Conservation (phyloP, 208 protist species). For the Trypanosomatidae sp. region DNA sequence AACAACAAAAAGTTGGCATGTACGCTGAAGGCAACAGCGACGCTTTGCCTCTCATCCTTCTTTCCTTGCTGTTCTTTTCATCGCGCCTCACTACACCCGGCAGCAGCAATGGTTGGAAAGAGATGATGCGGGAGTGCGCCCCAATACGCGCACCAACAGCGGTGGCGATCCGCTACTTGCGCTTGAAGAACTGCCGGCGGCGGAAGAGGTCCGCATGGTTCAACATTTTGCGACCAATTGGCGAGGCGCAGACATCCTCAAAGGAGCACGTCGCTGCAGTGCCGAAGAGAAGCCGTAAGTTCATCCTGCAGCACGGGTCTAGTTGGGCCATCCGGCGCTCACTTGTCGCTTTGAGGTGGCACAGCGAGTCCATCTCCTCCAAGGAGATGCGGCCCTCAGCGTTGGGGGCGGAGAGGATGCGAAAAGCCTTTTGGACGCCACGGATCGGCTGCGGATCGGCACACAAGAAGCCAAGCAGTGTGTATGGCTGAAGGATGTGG, state of each 20-base stretch:
- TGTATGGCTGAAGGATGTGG: constrained; percentile 41
- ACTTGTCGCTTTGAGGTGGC: constrained; percentile 67
- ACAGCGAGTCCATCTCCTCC: constrained; percentile 27
- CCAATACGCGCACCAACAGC: neutral
- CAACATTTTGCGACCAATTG: constrained; percentile 81
- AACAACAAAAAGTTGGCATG: neutral
- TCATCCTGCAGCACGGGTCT: constrained; percentile 59
- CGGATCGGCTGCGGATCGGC: constrained; percentile 77
- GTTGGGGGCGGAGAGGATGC: constrained; percentile 33
- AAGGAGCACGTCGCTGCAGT: constrained; percentile 43
- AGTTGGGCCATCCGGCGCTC: constrained; percentile 42
- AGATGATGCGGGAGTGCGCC: neutral
- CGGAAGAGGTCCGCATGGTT: constrained; percentile 70
- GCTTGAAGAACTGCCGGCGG: constrained; percentile 58
- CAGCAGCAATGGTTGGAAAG: neutral
- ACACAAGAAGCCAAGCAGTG: constrained; percentile 76
- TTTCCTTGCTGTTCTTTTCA: neutral
- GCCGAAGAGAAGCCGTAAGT: constrained; percentile 60
- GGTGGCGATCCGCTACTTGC: constrained; percentile 1
- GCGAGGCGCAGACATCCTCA: constrained; percentile 50
- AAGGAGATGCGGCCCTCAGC: constrained; percentile 25
- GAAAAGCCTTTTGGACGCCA: constrained; percentile 85
- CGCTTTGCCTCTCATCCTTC: neutral
- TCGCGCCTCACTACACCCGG: neutral
- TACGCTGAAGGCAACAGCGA: too few relatives aligned